Conservation (phyloP, 768 basidiomycete species). For the Paxillus rubicundulus region DNA sequence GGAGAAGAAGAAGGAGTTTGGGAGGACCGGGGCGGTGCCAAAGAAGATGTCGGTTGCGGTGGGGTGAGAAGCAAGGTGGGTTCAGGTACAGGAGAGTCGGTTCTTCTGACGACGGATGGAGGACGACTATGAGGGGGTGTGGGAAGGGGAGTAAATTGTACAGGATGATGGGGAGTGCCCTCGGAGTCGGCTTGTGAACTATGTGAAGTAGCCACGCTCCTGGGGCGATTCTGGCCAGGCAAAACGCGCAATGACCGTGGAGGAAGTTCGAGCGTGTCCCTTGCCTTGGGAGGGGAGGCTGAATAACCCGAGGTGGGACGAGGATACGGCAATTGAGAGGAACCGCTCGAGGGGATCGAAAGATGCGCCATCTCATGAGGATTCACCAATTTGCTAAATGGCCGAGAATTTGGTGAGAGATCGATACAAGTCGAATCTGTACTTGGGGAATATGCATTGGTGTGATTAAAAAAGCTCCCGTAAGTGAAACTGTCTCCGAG, state of each 20-base stretch:
- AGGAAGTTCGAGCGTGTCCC: conserved; percentile 20
- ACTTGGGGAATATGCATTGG: conserved; percentile 13
- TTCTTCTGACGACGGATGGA: conserved; percentile 19
- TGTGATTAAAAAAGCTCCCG: conserved; percentile 32
- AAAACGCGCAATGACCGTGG: conserved; percentile 28
- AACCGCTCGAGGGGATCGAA: conserved; percentile 27
- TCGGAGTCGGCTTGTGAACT: conserved; percentile 23
- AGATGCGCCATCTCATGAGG: conserved; percentile 19
- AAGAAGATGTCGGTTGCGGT: conserved; percentile 18
- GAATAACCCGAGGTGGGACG: conserved; percentile 20
- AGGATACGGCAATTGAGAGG: conserved; percentile 17
- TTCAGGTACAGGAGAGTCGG: conserved; percentile 26
- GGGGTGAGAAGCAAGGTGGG: conserved; percentile 16
- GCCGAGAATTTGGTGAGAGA: conserved; percentile 24
- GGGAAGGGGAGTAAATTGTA: conserved; percentile 19
- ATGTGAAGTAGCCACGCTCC: conserved; percentile 29
- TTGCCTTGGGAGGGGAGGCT: conserved; percentile 11
- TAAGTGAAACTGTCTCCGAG: conserved; percentile 35
- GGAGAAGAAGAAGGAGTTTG: conserved; percentile 35
- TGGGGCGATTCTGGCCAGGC: conserved; percentile 12
- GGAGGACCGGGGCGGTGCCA: conserved; percentile 30
- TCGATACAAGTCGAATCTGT: conserved; percentile 31
- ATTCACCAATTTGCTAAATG: conserved; percentile 19
- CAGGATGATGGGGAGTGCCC: conserved; percentile 11
- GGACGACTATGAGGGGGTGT: conserved; percentile 30